Evolutionary conservation across 257 asterid species (phyloP).

Genomic region (Solanum etuberosum): DNA sequence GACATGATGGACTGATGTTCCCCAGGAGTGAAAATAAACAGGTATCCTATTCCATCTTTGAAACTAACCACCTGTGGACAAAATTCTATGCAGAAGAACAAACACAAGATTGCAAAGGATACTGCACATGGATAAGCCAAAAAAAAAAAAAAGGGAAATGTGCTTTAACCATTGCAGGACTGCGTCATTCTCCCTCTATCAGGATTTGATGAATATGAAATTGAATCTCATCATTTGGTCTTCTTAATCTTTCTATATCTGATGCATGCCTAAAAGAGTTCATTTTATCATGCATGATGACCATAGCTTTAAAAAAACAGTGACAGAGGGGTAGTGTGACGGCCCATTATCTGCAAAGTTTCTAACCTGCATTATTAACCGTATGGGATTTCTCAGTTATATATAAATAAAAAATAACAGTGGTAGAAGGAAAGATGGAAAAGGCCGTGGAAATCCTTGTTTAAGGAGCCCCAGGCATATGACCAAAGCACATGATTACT

Average conservation of each 20-base stretch:
- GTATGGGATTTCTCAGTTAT: background rate
- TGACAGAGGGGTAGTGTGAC: background rate
- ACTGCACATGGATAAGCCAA: background rate
- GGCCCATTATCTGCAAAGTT: background rate
- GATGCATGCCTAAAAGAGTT: background rate
- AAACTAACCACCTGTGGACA: background rate
- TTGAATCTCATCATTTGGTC: background rate
- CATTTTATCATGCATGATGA: background rate
- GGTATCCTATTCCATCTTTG: background rate
- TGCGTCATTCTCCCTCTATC: background rate
- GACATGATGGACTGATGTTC: background rate
- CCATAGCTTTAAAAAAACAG: background rate
- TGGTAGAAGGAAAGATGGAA: background rate
- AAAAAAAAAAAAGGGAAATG: background rate
- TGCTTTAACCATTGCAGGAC: background rate
- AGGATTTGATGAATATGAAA: background rate
- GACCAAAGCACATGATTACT: background rate
- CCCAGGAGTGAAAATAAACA: background rate
- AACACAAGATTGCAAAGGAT: background rate
- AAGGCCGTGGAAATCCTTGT: background rate
- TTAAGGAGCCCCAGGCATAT: background rate
- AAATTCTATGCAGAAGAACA: background rate
- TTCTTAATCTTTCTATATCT: background rate
- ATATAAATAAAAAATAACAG: background rate
- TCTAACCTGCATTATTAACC: background rate